Base-by-base conservation (phyloP, 805 yeast genomes). In the Monosporozyma solicola region DNA sequence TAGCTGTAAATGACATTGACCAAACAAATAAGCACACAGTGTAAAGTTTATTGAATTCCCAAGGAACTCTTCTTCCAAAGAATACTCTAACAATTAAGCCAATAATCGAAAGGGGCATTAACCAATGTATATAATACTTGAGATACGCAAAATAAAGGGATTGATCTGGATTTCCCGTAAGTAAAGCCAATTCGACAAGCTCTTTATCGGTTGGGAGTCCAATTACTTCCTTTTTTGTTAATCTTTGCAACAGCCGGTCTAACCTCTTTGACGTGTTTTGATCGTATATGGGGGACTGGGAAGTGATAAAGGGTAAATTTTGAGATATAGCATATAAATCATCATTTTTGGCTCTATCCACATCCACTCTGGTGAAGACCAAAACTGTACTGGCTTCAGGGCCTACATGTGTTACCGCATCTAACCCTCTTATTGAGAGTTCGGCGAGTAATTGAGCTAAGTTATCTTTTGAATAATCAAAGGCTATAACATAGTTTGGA, bases 121-220 rank as follows among this genome's bases (percentile, higher is more conserved):
- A 74, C 76, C 85, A 79, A 13, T 68, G 61, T 54, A 80, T 76
- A 68, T 87, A 87, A 57, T 72, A 76, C 57, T 80, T 80, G 50
- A 81, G 70, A 64, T 82, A 89, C 32, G 81, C 85, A 68, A 88
- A 87, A 68, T 88, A 89, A 51, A 89, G 69, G 1, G 90, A 91
- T 53, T 74, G 71, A 54, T 73, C 68, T 2, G 67, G 61, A 48
- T 65, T 59, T 3, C 60, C 60, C 9, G 65, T 61, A 32, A 61
- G 53, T 10, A 55, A 52, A 3, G 58, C 57, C 29, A 67, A 33
- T 13, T 53, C 70, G 69, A 52, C 79, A 78, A 62, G 68, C 70
- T 54, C 75, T 6, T n/a, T 24, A 5, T 60, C 61, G 6, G 52
- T 33, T 11, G 61, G 60, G 8, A 56, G n/a, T 7, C 47, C 50